A percentile compares a stretch with the other conserved stretches of the same genome.
Evolutionary conservation across 306 rosid genomes (phyloP).

Genomic region (Rubus parviflorus): DNA sequence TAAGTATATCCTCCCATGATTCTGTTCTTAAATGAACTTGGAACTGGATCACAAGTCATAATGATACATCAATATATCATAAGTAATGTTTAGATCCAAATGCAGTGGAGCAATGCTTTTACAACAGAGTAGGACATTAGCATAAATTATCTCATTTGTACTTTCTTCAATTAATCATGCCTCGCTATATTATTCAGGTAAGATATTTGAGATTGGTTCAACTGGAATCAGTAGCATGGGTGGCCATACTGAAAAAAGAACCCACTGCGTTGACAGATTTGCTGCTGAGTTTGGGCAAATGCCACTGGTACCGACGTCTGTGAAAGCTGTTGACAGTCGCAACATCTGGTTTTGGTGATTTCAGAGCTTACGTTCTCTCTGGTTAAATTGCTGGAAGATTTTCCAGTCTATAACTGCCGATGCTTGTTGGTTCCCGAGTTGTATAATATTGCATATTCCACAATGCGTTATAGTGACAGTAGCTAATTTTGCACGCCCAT

Average conservation of each 20-base stretch:
- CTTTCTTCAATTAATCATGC: not conserved
- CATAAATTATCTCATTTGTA: not conserved
- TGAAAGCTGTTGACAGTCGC: constrained; percentile 89
- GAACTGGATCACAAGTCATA: too few relatives aligned
- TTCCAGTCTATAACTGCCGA: constrained; percentile 22
- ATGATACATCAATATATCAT: too few relatives aligned
- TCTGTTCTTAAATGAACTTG: too few relatives aligned
- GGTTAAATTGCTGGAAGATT: not conserved
- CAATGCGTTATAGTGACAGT: constrained; percentile 24
- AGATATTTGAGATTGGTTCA: constrained; percentile 90
- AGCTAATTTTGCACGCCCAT: constrained; percentile 33
- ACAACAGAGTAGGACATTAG: not conserved
- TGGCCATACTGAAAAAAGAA: constrained; percentile 80
- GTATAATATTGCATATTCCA: constrained; percentile 35
- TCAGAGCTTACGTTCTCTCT: not conserved
- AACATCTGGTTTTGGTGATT: constrained; percentile 83
- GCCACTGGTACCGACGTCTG: constrained; percentile 76
- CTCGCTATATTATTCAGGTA: constrained; percentile 45
- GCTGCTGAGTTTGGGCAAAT: constrained; percentile 60
- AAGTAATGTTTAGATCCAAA: too few relatives aligned
- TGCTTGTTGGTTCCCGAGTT: constrained; percentile 37
- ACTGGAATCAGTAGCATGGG: constrained; percentile 97
- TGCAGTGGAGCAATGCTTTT: not conserved
- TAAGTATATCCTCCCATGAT: not conserved
- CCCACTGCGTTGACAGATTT: constrained; percentile 69